phyloP scores from a whole-genome alignment of 225 moss, liverwort and hornwort genomes.

The Pseudisothecium myosuroides region DNA sequence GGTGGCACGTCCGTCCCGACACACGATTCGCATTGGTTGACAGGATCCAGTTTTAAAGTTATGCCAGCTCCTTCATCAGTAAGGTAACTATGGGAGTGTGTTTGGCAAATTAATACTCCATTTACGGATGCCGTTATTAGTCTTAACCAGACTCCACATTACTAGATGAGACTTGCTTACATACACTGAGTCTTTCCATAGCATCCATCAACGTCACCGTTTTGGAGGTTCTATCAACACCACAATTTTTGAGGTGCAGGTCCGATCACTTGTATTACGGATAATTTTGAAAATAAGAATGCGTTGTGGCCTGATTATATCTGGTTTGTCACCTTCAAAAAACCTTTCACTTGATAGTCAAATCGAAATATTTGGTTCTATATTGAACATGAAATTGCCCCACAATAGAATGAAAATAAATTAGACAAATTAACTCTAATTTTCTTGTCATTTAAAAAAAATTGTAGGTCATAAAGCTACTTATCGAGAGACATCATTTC shows the following conservation, averaged over 20 bases:
- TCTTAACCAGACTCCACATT: background rate
- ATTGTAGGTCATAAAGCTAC: background rate
- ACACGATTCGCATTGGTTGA: background rate
- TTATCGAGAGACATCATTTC: background rate
- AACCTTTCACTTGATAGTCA: background rate
- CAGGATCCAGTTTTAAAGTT: background rate
- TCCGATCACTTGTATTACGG: background rate
- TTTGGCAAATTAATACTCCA: background rate
- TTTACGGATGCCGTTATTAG: background rate
- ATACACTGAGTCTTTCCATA: no score
- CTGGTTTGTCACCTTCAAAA: no score
- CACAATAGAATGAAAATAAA: background rate
- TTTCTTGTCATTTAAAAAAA: background rate
- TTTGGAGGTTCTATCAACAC: no score
- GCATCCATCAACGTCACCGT: background rate
- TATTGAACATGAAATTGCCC: background rate
- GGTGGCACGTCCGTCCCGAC: background rate
- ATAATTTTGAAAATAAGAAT: background rate
- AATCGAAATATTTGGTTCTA: background rate
- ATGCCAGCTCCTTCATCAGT: background rate
- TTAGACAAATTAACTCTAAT: background rate
- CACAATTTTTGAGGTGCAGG: background rate
- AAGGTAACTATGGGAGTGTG: background rate
- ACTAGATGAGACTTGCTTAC: background rate
- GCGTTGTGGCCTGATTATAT: no score